Evolutionary conservation across 2,329 filamentous ascomycete genomes (phyloP), one percentile per base, ranked within the genome.

Genomic region (Aspergillus ruber): DNA sequence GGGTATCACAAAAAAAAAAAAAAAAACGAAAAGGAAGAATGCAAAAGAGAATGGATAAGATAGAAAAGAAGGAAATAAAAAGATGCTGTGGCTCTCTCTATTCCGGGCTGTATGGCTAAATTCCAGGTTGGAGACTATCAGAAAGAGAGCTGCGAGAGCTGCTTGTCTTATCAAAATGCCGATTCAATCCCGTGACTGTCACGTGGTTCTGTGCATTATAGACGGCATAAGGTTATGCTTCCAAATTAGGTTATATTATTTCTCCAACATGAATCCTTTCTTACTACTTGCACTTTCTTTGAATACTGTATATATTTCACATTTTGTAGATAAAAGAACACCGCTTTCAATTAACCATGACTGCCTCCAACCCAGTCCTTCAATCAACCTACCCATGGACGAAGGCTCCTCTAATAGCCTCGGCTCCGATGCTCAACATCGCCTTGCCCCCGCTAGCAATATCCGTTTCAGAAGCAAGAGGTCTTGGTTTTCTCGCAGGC

Each of bases 381-480:
- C 65, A 62, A 42, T 44, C 51, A 15, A 65, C 70, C 51, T 83
- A 83, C 58, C 79, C 81, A 53, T 85, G 82, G 81, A 76, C 72
- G 6, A 64, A 71, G 32, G 56, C 66, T 2, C 82, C 83, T 5
- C 65, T 86, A 17, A 74, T 89, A 25, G 71, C 77, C 41, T 73
- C 74, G 33, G 85, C 83, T 1, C 86, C 86, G 0, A 88, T 90
- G 85, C 78, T 83, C 41, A 73, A 82, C 32, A 80, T 88, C 46
- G 71, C 75, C 56, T 74, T 64, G 59, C 76, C 62, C 51, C 74
- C 60, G 0, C 74, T 88, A 3, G 81, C 83, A 2, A 69, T 82
- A 27, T 76, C 81, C 39, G 76, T 87, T 12, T 82, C 79, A 2
- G 67, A 67, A 55, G 77, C 79, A 27, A 75, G 76, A 4, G 76